Evolutionary conservation across 169 alveolate species (phyloP).

Genomic region (Pseudocohnilembus persalinus): DNA sequence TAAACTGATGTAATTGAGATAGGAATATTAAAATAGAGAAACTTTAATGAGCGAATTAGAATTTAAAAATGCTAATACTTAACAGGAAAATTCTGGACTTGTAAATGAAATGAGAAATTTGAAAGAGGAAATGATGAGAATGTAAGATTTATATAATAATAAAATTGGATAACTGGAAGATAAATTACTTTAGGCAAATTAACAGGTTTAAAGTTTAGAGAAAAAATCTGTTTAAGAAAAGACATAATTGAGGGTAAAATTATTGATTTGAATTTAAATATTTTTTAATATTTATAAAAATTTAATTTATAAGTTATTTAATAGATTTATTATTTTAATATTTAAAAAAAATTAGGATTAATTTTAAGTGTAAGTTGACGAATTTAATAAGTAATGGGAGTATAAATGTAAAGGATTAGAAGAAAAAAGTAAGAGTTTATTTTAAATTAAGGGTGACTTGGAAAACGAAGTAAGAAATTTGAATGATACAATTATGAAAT

Average conservation of each 20-base stretch:
- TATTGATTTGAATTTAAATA: too few species aligned
- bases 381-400: neutral
- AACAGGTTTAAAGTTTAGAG: slow-evolving; percentile 7
- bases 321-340: too few species aligned
- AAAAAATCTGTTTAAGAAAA: slow-evolving; percentile 5
- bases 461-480: slow-evolving; percentile 22
- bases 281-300: too few species aligned
- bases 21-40: slow-evolving; percentile 18
- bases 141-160: slow-evolving; percentile 25
- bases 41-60: slow-evolving; percentile 15
- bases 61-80: slow-evolving; percentile 1
- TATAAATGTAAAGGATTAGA: slow-evolving; percentile 8
- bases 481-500: slow-evolving; percentile 15
- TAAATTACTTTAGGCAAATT: neutral
- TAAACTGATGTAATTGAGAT: neutral
- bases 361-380: neutral
- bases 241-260: neutral
- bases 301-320: too few species aligned
- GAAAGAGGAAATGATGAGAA: slow-evolving; percentile 19
- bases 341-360: neutral
- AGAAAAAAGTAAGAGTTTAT: slow-evolving; percentile 20
- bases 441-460: slow-evolving; percentile 7
- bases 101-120: slow-evolving; percentile 8
- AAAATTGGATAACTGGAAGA: slow-evolving; percentile 17
- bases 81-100: slow-evolving; percentile 5